Evolutionary conservation across 2,329 filamentous ascomycete genomes (phyloP).

Genomic region (Graphilbum sp.): DNA sequence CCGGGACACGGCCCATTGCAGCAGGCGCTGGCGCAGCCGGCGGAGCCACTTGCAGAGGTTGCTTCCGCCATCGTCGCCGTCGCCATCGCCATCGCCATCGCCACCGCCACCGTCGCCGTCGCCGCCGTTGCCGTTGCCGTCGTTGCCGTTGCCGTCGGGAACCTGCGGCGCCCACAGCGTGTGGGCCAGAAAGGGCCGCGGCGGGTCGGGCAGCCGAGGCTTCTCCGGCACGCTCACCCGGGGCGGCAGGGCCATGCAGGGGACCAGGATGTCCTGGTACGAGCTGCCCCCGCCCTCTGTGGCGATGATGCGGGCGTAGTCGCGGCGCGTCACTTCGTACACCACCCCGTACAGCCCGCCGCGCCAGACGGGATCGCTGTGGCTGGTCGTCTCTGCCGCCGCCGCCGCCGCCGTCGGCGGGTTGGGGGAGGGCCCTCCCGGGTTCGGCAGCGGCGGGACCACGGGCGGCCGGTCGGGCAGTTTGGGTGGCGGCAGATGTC

Average conservation of each 20-base stretch:
- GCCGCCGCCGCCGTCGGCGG: neutral
- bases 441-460: slow-evolving; percentile 9
- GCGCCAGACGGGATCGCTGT: slow-evolving; percentile 46
- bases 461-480: slow-evolving; percentile 17
- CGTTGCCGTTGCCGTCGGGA: slow-evolving; percentile 12
- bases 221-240: slow-evolving; percentile 44
- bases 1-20: slow-evolving; percentile 25
- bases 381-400: slow-evolving; percentile 13
- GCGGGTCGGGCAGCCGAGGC: slow-evolving; percentile 38
- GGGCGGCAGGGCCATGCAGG: slow-evolving; percentile 52
- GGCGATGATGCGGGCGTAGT: slow-evolving; percentile 74
- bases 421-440: neutral
- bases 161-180: slow-evolving; percentile 60
- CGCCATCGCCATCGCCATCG: too few species aligned
- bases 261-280: slow-evolving; percentile 72
- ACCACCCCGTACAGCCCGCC: slow-evolving; percentile 84
- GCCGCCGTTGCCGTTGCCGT: slow-evolving; percentile 6
- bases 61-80: slow-evolving; percentile 8
- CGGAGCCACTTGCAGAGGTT: slow-evolving; percentile 5
- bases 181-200: slow-evolving; percentile 60
- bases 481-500: slow-evolving; percentile 28
- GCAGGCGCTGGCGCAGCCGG: slow-evolving; percentile 16
- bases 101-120: slow-evolving; percentile 7
- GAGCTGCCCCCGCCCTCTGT: slow-evolving; percentile 76
- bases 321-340: slow-evolving; percentile 74